A percentile compares a stretch with the other conserved stretches of the same genome.
These are phyloP conservation scores for Cladorrhinum sp. DNA, from an alignment of 2,329 filamentous ascomycete species.

Conservation along the genomic window DNA sequence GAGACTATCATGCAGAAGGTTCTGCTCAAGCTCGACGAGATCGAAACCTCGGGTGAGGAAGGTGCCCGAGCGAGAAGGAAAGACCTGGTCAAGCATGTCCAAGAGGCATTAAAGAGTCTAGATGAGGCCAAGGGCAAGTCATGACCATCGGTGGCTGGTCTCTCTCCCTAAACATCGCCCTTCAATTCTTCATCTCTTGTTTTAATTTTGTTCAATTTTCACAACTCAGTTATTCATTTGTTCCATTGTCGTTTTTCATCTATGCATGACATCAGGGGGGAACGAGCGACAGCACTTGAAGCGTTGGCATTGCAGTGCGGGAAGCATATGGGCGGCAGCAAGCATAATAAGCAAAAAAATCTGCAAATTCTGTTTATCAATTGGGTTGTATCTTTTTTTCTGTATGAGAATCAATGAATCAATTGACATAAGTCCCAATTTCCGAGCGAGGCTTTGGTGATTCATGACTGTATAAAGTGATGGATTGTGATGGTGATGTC, in stretches of 20 bases:
- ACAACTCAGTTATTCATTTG: not conserved
- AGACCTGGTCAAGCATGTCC: slow-evolving; percentile 69
- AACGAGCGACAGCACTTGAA: too few relatives aligned
- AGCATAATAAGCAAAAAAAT: too few relatives aligned
- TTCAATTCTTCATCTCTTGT: not conserved
- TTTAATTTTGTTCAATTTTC: not conserved
- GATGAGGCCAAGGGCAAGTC: slow-evolving; percentile 45
- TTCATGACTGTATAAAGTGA: not conserved
- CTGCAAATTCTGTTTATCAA: too few relatives aligned
- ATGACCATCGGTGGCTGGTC: not conserved
- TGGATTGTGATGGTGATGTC: not conserved
- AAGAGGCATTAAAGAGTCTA: slow-evolving; percentile 61
- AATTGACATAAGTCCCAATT: too few relatives aligned
- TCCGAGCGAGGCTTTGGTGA: not conserved
- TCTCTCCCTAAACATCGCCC: not conserved
- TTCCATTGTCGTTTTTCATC: too few relatives aligned
- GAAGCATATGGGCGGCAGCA: not conserved
- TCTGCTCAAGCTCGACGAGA: slow-evolving; percentile 70
- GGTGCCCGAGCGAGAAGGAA: slow-evolving; percentile 65
- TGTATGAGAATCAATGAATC: too few relatives aligned
- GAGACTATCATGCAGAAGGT: slow-evolving; percentile 76
- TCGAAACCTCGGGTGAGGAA: slow-evolving; percentile 68
- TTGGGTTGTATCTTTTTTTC: too few relatives aligned
- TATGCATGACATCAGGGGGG: too few relatives aligned
- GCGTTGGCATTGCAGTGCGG: too few relatives aligned